Evolutionary conservation across 2,329 filamentous ascomycete genomes (phyloP).

Genomic region (Fusarium pseudoanthophilum): DNA sequence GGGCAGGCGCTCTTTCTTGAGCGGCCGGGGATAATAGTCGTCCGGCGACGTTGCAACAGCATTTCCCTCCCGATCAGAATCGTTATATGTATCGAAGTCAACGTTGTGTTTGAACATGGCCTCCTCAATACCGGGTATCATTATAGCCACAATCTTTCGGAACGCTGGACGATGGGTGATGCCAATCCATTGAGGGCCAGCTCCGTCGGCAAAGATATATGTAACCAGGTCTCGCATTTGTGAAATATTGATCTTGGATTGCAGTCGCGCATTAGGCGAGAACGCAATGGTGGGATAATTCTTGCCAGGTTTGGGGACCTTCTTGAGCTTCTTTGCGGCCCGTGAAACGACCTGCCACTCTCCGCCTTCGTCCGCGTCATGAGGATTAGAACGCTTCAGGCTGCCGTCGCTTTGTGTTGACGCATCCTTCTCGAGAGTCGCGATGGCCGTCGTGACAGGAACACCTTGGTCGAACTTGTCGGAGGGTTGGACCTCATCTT

Average conservation of each 20-base stretch:
- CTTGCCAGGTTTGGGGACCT: conserved; percentile 64
- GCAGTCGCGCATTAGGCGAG: conserved; percentile 66
- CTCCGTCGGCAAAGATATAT: conserved; percentile 74
- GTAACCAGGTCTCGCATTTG: conserved; percentile 72
- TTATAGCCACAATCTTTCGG: conserved; percentile 85
- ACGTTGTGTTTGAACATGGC: conserved; percentile 81
- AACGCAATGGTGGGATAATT: conserved; percentile 71
- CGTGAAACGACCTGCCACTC: conserved; percentile 68
- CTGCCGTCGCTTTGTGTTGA: conserved; percentile 51
- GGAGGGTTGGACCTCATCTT: conserved; percentile 13
- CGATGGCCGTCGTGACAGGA: conserved; percentile 8
- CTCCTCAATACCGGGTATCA: conserved; percentile 91
- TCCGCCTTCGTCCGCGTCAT: conserved; percentile 55
- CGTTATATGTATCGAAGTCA: conserved; percentile 60
- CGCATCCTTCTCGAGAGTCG: conserved; percentile 20
- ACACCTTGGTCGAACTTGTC: conserved; percentile 14
- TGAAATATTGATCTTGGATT: conserved; percentile 70
- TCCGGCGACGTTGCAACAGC: conserved; percentile 60
- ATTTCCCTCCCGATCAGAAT: conserved; percentile 47
- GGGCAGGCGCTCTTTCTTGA: conserved; percentile 63
- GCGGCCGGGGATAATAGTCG: conserved; percentile 67
- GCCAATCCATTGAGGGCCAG: conserved; percentile 72
- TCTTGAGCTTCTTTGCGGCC: conserved; percentile 69
- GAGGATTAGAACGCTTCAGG: conserved; percentile 61
- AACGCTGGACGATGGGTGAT: conserved; percentile 72